Conservation (phyloP, 1,284 basidiomycete species). For the Ustilago trichophora region DNA sequence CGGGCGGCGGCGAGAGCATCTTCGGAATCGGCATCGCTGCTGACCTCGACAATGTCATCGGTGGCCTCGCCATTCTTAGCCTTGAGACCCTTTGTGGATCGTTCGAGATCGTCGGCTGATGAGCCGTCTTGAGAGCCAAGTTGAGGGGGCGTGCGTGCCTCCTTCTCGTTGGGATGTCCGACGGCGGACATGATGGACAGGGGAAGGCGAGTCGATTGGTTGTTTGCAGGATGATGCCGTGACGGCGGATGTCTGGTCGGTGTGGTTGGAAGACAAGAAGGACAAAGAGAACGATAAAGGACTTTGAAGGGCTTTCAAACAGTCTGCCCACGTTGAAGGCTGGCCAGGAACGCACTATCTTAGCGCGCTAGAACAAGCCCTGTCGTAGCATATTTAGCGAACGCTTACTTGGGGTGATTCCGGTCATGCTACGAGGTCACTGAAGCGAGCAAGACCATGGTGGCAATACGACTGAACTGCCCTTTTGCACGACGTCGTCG, state of each 20-base stretch:
- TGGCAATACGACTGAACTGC: too few relatives aligned
- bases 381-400: too few relatives aligned
- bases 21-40: slow-evolving; percentile 32
- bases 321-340: too few relatives aligned
- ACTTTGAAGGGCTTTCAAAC: not conserved
- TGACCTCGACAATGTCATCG: slow-evolving; percentile 17
- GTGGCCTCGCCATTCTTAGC: slow-evolving; percentile 9
- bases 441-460: too few relatives aligned
- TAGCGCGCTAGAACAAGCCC: too few relatives aligned
- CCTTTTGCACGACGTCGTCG: too few relatives aligned
- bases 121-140: slow-evolving; percentile 15
- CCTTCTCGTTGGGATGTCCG: slow-evolving; percentile 28
- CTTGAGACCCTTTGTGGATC: slow-evolving; percentile 10
- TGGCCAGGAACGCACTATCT: too few relatives aligned
- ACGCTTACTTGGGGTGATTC: too few relatives aligned
- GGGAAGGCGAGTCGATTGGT: not conserved
- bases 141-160: slow-evolving; percentile 1
- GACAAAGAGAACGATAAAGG: too few relatives aligned
- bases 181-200: slow-evolving; percentile 13
- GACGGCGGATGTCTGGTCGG: too few relatives aligned
- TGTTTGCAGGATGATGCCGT: too few relatives aligned
- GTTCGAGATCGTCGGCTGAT: slow-evolving; percentile 36
- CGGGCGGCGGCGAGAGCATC: slow-evolving; percentile 14
- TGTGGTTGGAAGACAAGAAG: not conserved
- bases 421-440: too few relatives aligned